phyloP scores from a whole-genome alignment of 345 rosid genomes.

The Salix viminalis region DNA sequence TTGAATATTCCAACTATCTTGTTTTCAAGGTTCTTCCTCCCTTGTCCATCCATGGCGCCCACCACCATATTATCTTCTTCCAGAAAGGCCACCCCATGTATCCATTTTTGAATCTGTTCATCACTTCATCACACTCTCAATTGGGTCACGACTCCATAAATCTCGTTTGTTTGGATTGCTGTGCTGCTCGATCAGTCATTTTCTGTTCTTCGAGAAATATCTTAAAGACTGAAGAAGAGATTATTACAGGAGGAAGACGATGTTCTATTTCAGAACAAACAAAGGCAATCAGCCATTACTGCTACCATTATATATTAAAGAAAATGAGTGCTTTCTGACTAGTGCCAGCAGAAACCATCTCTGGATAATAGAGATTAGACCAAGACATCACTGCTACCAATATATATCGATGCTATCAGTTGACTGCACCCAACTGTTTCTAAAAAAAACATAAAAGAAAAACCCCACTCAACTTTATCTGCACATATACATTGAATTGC shows the following conservation, averaged over 20 bases:
- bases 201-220: slow-evolving; percentile 10
- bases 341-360: not conserved
- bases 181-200: slow-evolving; percentile 20
- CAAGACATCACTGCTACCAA: not conserved
- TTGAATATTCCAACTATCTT: too few species aligned
- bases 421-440: not conserved
- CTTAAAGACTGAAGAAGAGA: not conserved
- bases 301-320: too few species aligned
- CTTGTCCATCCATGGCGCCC: not conserved
- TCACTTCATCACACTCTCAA: too few species aligned
- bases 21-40: not conserved
- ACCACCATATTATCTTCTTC: slow-evolving; percentile 1
- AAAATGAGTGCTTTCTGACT: not conserved
- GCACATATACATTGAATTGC: not conserved
- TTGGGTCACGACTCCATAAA: slow-evolving; percentile 33
- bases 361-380: too few species aligned
- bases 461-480: not conserved
- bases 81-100: not conserved
- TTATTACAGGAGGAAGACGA: too few species aligned
- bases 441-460: too few species aligned
- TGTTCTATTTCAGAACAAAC: not conserved
- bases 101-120: slow-evolving; percentile 3
- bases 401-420: not conserved
- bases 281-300: not conserved
- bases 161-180: slow-evolving; percentile 20